Conservation (phyloP, 306 rosid species). For the Corylus heterophylla region DNA sequence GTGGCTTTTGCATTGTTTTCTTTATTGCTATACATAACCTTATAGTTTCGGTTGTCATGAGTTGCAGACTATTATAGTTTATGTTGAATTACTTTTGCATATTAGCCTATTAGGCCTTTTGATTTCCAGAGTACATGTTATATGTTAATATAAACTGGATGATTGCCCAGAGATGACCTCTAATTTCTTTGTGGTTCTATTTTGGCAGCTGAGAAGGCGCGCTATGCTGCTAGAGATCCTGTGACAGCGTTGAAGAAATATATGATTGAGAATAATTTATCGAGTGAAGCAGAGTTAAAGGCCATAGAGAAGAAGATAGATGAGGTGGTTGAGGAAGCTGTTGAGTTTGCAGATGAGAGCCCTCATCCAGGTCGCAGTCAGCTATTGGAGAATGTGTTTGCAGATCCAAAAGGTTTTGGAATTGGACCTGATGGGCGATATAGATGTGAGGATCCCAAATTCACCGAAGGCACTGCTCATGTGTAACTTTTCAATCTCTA, state of each 20-base stretch:
- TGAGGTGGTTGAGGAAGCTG: conserved; percentile 76
- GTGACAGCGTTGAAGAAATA: conserved; percentile 77
- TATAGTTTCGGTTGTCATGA: not conserved
- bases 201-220: conserved; percentile 90
- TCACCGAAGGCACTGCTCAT: conserved; percentile 94
- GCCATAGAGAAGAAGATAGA: conserved; percentile 79
- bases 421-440: conserved; percentile 94
- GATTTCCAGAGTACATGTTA: not conserved
- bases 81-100: not conserved
- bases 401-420: conserved; percentile 98
- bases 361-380: conserved; percentile 84
- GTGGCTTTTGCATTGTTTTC: conserved; percentile 1
- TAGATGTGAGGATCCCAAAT: conserved; percentile 98
- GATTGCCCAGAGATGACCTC: not conserved
- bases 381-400: conserved; percentile 95
- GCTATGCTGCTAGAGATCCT: conserved; percentile 90
- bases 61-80: not conserved
- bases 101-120: not conserved
- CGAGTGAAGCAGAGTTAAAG: conserved; percentile 74
- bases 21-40: not conserved
- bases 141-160: not conserved
- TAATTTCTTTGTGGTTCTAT: conserved; percentile 5
- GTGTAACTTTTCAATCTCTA: conserved; percentile 47
- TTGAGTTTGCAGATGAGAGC: conserved; percentile 87
- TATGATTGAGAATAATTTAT: conserved; percentile 70